Evolutionary conservation across 108 stramenopile genomes (phyloP), one percentile per base, ranked within the genome.

Genomic region (Discostella stelligeroides): DNA sequence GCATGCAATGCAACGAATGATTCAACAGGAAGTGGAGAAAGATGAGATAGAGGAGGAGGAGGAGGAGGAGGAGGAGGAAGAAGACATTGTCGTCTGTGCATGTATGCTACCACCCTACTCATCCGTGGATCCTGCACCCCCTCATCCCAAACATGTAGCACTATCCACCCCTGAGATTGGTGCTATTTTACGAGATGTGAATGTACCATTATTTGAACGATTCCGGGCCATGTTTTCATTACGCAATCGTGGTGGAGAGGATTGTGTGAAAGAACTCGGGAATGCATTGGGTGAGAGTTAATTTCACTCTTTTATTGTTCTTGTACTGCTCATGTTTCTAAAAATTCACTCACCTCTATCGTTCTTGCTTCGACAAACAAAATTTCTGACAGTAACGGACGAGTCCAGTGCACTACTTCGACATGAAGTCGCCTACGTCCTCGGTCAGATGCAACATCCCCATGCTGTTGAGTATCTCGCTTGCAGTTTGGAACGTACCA

Each of bases 361-460:
- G 40, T 37, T 39, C 8, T 23, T 0, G 17, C 17, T 2, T n/a
- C n/a, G n/a, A n/a, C n/a, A n/a, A n/a, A n/a, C n/a, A n/a, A n/a
- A n/a, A n/a, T n/a, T n/a, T n/a, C n/a, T n/a, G n/a, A n/a, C n/a
- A 58, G 56, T 89, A 20, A 55, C 81, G 37, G 96, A 96, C 58
- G 74, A 81, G 9, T 82, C 82, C 30, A 90, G 84, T 50, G 88
- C 98, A 0, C 74, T 99, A 17, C 83, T 99, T 53, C 85, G 98
- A 47, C 99, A 99, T 87, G 99, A 99, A 83, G 97, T 99, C 39
- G 99, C 99, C 8, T 99, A 97, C 76, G 98, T 99, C 9, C 79
- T 99, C 63, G 99, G 99, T 12, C 98, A 99, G 74, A 70, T 99
- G 68, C 96, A 96, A 72, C 92, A 93, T 89, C 80, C 95, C 11